A percentile compares a stretch with the other conserved stretches of the same genome.
Conservation (phyloP, 2,329 filamentous ascomycete species). For the Tolypocladium cylindrosporum region DNA sequence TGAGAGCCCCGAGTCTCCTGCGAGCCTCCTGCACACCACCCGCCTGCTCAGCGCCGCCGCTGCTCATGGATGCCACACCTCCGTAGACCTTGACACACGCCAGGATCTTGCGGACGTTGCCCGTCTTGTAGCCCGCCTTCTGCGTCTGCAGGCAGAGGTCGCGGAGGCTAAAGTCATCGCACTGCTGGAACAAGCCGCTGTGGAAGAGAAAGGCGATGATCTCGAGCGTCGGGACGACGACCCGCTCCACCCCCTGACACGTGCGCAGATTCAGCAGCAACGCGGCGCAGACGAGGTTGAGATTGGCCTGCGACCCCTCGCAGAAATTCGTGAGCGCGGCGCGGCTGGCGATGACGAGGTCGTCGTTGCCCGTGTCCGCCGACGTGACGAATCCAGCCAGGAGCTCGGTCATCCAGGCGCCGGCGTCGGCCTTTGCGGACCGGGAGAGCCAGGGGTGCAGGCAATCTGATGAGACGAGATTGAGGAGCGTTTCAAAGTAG, state of each 20-base stretch:
- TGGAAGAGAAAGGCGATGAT: slow-evolving; percentile 70
- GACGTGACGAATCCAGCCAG: slow-evolving; percentile 62
- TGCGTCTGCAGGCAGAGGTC: slow-evolving; percentile 61
- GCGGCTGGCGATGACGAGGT: slow-evolving; percentile 59
- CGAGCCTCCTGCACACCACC: slow-evolving; percentile 39
- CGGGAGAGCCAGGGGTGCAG: slow-evolving; percentile 26
- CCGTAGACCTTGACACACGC: slow-evolving; percentile 74
- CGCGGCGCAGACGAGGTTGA: slow-evolving; percentile 36
- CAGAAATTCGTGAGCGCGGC: slow-evolving; percentile 52
- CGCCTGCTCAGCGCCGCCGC: slow-evolving; percentile 3
- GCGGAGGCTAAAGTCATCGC: slow-evolving; percentile 32
- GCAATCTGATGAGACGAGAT: slow-evolving; percentile 26
- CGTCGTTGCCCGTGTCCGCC: slow-evolving; percentile 68
- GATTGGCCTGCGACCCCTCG: slow-evolving; percentile 24
- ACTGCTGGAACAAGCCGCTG: slow-evolving; percentile 36
- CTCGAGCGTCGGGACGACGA: slow-evolving; percentile 67
- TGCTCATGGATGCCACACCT: slow-evolving; percentile 41
- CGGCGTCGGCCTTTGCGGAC: slow-evolving; percentile 19
- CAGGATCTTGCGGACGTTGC: slow-evolving; percentile 72
- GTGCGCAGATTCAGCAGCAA: slow-evolving; percentile 44
- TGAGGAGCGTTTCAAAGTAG: slow-evolving; percentile 49
- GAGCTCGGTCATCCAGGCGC: slow-evolving; percentile 39
- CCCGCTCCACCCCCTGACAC: slow-evolving; percentile 53
- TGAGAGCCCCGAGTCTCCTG: slow-evolving; percentile 60
- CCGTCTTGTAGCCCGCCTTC: slow-evolving; percentile 72